A percentile compares a stretch with the other conserved stretches of the same genome.
Conservation (phyloP, 2,329 filamentous ascomycete genomes). For the Aspergillus puulaauensis region DNA sequence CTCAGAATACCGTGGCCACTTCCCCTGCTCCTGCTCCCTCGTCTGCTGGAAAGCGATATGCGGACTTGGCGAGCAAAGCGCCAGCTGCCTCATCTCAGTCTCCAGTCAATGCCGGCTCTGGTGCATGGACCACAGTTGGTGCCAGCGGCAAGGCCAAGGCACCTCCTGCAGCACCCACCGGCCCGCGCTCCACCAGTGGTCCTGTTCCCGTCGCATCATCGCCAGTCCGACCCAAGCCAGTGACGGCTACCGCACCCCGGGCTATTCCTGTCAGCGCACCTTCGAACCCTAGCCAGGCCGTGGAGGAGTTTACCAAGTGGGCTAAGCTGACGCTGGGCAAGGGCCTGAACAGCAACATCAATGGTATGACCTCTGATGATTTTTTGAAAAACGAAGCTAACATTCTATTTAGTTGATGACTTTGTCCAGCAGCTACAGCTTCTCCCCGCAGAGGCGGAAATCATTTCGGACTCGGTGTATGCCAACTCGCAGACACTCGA, state of each 20-base stretch:
- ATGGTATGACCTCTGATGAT: constrained; percentile 50
- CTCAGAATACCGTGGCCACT: constrained; percentile 49
- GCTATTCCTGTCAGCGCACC: constrained; percentile 48
- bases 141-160: constrained; percentile 88
- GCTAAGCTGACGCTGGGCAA: constrained; percentile 74
- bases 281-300: constrained; percentile 60
- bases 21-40: constrained; percentile 31
- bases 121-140: constrained; percentile 92
- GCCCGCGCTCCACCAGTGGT: constrained; percentile 50
- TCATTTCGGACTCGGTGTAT: constrained; percentile 91
- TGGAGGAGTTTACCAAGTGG: constrained; percentile 96
- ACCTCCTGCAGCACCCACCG: constrained; percentile 51
- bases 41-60: constrained; percentile 78
- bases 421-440: constrained; percentile 75
- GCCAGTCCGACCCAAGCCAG: constrained; percentile 50
- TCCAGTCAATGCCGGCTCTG: constrained; percentile 40
- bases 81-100: constrained; percentile 33
- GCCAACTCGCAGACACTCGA: constrained; percentile 85
- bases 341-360: constrained; percentile 67
- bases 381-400: constrained; percentile 33
- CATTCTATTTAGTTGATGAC: constrained; percentile 64
- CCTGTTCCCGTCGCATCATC: constrained; percentile 38
- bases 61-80: constrained; percentile 84
- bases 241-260: constrained; percentile 52
- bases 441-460: constrained; percentile 72